phyloP scores from a whole-genome alignment of 768 basidiomycete species.

The Guyanaporus albipodus region DNA sequence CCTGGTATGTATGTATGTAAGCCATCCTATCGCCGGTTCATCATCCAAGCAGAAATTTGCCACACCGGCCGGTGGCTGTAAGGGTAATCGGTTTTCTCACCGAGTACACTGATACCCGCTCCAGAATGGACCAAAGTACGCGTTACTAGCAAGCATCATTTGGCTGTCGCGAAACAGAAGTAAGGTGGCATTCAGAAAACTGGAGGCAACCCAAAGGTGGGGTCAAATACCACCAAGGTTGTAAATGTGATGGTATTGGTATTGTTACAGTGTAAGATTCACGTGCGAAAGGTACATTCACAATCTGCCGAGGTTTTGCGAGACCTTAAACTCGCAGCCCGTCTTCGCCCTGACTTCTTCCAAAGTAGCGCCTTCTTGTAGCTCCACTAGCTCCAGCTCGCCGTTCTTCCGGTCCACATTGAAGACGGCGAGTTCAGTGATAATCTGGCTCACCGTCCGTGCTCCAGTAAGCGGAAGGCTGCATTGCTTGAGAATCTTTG shows the following conservation, averaged over 20 bases:
- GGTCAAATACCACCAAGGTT: neutral
- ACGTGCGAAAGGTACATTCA: slow-evolving; percentile 25
- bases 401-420: slow-evolving; percentile 77
- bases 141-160: too few species aligned
- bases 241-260: slow-evolving; percentile 1
- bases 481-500: slow-evolving; percentile 83
- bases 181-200: too few species aligned
- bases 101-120: too few species aligned
- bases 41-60: too few species aligned
- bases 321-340: slow-evolving; percentile 72
- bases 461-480: slow-evolving; percentile 86
- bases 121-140: too few species aligned
- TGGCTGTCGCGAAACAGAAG: too few species aligned
- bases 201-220: too few species aligned
- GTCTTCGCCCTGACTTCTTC: slow-evolving; percentile 88
- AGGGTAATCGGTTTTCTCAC: too few species aligned
- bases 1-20: too few species aligned
- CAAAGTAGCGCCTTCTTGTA: slow-evolving; percentile 79
- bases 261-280: slow-evolving; percentile 6
- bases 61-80: too few species aligned
- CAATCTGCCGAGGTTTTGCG: slow-evolving; percentile 46
- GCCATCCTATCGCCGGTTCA: too few species aligned
- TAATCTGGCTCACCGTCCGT: slow-evolving; percentile 81
- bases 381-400: slow-evolving; percentile 68
- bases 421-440: slow-evolving; percentile 92